phyloP scores from a whole-genome alignment of 371 early-diverging fungal genomes.

The Actinomucor elegans region DNA sequence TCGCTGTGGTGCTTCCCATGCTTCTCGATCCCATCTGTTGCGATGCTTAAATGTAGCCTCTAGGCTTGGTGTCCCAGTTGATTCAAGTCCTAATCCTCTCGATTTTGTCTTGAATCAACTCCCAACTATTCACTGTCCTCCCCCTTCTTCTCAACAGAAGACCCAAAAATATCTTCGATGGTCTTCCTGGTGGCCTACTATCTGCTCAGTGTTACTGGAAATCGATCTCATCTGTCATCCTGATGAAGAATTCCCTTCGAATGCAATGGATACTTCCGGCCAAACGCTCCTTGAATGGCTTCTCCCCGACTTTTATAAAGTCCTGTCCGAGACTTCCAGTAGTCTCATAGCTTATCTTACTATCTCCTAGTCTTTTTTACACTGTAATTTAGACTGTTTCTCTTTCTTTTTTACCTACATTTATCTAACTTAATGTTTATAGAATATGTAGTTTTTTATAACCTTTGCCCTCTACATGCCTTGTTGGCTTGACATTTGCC shows the following conservation, averaged over 20 bases:
- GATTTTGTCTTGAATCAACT: background rate
- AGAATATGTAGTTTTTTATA: too few species aligned
- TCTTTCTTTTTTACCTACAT: too few species aligned
- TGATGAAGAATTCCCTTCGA: background rate
- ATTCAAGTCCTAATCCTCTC: background rate
- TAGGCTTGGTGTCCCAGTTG: background rate
- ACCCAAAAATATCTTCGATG: background rate
- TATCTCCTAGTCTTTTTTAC: too few species aligned
- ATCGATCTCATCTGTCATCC: constrained; percentile 1
- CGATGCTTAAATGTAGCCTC: background rate
- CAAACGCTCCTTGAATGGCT: background rate
- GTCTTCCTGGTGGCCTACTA: background rate
- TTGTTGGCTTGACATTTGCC: too few species aligned
- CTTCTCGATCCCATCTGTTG: background rate
- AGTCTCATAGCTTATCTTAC: too few species aligned
- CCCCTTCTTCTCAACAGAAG: background rate
- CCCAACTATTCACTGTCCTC: background rate
- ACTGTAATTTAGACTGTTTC: too few species aligned
- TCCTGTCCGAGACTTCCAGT: too few species aligned
- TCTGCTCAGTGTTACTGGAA: background rate
- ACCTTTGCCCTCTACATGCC: too few species aligned
- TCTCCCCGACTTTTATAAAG: background rate
- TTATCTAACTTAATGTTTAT: too few species aligned
- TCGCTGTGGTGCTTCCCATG: background rate
- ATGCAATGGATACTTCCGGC: background rate